phyloP scores from a whole-genome alignment of 169 alveolate genomes.

The Ichthyophthirius multifiliis region DNA sequence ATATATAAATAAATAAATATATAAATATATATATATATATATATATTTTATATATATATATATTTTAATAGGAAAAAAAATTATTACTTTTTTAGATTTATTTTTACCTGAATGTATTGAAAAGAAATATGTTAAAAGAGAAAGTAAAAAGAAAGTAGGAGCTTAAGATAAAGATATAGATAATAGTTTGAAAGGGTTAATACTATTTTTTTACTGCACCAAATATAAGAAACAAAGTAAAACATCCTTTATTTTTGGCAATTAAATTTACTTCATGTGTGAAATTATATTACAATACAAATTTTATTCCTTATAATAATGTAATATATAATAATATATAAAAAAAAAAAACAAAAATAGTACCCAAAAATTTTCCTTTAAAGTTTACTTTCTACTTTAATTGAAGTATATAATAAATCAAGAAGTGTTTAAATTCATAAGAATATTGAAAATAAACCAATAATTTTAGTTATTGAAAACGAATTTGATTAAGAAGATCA shows the following conservation, averaged over 20 bases:
- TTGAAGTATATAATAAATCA: not conserved
- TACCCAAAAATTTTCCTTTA: not conserved
- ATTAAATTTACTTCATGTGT: slow-evolving; percentile 32
- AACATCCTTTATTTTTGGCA: slow-evolving; percentile 49
- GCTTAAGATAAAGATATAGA: slow-evolving; percentile 39
- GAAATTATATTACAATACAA: slow-evolving; percentile 29
- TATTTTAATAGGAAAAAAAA: slow-evolving; percentile 37
- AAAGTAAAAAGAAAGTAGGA: not conserved
- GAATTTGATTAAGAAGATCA: not conserved
- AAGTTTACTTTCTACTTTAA: not conserved
- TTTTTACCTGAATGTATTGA: slow-evolving; percentile 30
- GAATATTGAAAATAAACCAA: slow-evolving; percentile 9
- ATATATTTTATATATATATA: too few species aligned
- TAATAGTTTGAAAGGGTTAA: slow-evolving; percentile 29
- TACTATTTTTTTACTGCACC: slow-evolving; percentile 54
- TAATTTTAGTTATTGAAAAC: not conserved
- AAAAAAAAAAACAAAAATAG: not conserved
- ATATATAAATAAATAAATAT: too few species aligned
- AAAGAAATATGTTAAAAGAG: slow-evolving; percentile 17
- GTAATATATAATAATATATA: not conserved
- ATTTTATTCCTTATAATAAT: not conserved
- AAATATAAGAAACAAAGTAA: slow-evolving; percentile 51
- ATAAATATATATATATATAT: too few species aligned
- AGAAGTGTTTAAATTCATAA: not conserved
- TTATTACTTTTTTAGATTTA: slow-evolving; percentile 40